Conservation (phyloP, 192 early-diverging fungal species). For the Backusella luteola region DNA sequence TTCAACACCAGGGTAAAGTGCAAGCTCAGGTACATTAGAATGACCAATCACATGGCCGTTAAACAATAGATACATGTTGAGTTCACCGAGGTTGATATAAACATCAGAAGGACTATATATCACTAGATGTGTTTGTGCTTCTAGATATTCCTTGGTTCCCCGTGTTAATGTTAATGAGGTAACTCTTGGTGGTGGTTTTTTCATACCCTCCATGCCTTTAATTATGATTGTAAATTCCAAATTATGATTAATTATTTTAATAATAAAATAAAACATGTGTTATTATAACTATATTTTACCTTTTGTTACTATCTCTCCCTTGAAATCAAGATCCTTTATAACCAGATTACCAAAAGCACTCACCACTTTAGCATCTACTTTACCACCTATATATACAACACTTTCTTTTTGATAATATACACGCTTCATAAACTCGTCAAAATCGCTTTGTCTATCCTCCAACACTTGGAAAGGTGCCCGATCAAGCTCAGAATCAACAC, state of each 20-base stretch:
- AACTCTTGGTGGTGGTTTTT: constrained; percentile 31
- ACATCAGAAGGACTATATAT: constrained; percentile 38
- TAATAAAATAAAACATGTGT: neutral
- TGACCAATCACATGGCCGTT: constrained; percentile 28
- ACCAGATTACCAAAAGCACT: constrained; percentile 31
- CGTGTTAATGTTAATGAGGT: constrained; percentile 17
- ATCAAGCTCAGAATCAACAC: constrained; percentile 18
- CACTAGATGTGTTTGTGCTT: constrained; percentile 11
- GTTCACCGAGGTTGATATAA: constrained; percentile 23
- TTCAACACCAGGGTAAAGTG: constrained; percentile 18
- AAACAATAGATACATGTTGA: constrained; percentile 25
- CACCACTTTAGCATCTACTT: constrained; percentile 22
- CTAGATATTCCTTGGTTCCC: constrained; percentile 26
- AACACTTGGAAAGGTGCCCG: constrained; percentile 30
- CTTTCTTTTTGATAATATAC: constrained; percentile 19
- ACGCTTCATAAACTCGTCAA: constrained; percentile 32
- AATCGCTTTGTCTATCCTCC: constrained; percentile 30
- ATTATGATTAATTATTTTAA: neutral
- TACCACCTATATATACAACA: constrained; percentile 28
- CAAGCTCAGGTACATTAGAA: constrained; percentile 17
- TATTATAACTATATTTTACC: constrained; percentile 10
- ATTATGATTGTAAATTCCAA: neutral
- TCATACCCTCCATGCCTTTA: constrained; percentile 34
- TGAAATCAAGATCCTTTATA: constrained; percentile 29
- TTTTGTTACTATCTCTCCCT: constrained; percentile 34